Evolutionary conservation across 257 asterid genomes (phyloP).

Genomic region (Echites panduratus): DNA sequence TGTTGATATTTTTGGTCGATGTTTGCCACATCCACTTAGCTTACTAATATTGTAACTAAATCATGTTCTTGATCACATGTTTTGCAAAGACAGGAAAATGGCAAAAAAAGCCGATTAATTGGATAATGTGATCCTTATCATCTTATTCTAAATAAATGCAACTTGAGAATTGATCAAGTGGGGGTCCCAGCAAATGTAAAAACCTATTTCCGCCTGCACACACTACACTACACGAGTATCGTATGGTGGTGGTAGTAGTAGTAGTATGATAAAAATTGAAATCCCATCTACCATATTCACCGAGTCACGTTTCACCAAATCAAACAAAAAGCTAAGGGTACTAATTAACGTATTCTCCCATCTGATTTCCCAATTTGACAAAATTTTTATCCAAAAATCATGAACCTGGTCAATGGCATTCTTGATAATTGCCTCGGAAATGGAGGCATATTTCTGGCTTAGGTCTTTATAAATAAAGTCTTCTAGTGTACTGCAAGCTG

Average conservation of each 20-base stretch:
- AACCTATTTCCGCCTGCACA: not conserved
- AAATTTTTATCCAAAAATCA: conserved; percentile 14
- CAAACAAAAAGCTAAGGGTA: conserved; percentile 6
- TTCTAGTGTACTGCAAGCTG: conserved; percentile 1
- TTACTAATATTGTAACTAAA: not conserved
- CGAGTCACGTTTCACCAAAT: conserved; percentile 32
- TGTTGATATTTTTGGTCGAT: too few relatives aligned
- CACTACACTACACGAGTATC: too few relatives aligned
- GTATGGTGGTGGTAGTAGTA: too few relatives aligned
- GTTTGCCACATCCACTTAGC: too few relatives aligned
- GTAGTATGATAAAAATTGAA: not conserved
- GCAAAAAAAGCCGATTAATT: not conserved
- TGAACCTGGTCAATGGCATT: conserved; percentile 24
- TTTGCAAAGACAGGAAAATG: not conserved
- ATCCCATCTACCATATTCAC: not conserved
- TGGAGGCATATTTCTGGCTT: conserved; percentile 20
- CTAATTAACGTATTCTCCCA: conserved; percentile 11
- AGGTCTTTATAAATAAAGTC: conserved; percentile 44
- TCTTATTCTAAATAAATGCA: not conserved
- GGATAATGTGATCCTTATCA: conserved; percentile 9
- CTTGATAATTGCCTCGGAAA: conserved; percentile 21
- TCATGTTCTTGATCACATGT: not conserved
- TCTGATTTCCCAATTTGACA: conserved; percentile 37
- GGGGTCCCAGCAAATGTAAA: not conserved
- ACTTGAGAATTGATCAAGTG: not conserved